A percentile compares a stretch with the other conserved stretches of the same genome.
phyloP scores from a whole-genome alignment of 345 rosid species.

The Eutrema japonicum region DNA sequence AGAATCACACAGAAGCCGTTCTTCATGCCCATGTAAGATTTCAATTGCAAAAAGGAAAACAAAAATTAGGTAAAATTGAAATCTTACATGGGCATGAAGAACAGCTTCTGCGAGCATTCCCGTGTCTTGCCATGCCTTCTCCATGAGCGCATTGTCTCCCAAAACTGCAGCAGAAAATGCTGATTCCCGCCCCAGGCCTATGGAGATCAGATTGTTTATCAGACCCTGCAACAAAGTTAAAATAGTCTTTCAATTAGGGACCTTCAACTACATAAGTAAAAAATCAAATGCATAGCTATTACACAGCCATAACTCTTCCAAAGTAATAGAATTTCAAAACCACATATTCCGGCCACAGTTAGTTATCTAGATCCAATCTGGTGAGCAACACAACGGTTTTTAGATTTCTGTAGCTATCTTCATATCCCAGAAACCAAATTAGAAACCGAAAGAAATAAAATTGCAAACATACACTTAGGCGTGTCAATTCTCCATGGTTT shows the following conservation, averaged over 20 bases:
- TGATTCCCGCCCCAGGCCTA: conserved; percentile 94
- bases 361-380: not conserved
- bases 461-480: conserved; percentile 68
- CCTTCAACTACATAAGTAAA: not conserved
- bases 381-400: not conserved
- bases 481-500: conserved; percentile 94
- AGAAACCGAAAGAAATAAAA: conserved; percentile 25
- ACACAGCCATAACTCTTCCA: not conserved
- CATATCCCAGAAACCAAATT: conserved; percentile 9
- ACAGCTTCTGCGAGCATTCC: conserved; percentile 99
- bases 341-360: conserved; percentile 4
- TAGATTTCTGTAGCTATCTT: not conserved
- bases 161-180: conserved; percentile 94
- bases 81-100: conserved; percentile 94
- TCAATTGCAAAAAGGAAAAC: not conserved
- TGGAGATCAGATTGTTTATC: conserved; percentile 84
- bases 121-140: conserved; percentile 97
- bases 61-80: not conserved
- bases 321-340: not conserved
- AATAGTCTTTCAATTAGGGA: conserved; percentile 9
- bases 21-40: conserved; percentile 94
- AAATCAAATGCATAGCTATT: not conserved
- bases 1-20: conserved; percentile 69
- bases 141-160: conserved; percentile 98
- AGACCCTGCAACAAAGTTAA: conserved; percentile 60